Conservation (phyloP, 1,284 basidiomycete genomes). For the Coniferiporia weirii region DNA sequence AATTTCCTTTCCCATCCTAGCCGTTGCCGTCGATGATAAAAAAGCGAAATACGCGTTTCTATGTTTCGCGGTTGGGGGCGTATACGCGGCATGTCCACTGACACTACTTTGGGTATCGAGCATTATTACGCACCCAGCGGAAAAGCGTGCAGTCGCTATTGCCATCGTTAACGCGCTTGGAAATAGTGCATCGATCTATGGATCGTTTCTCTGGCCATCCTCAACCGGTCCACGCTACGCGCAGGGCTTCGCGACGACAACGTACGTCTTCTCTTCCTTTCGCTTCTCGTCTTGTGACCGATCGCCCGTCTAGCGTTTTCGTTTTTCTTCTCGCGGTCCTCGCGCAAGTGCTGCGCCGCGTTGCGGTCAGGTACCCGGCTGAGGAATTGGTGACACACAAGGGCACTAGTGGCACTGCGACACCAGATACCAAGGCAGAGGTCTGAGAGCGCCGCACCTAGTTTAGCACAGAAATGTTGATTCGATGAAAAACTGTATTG, state of each 20-base stretch:
- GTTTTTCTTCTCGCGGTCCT: conserved; percentile 22
- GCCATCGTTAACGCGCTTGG: conserved; percentile 26
- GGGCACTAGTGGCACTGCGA: background rate
- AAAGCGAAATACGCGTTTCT: conserved; percentile 40
- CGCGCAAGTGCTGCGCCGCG: conserved; percentile 20
- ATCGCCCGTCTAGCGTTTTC: conserved; percentile 19
- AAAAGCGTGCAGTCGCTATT: conserved; percentile 15
- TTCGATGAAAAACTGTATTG: too few relatives aligned
- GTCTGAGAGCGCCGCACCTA: background rate
- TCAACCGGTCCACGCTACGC: conserved; percentile 35
- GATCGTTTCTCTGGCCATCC: conserved; percentile 39
- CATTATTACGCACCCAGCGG: conserved; percentile 25
- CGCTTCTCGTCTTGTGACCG: background rate
- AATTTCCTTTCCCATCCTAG: background rate
- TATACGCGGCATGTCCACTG: conserved; percentile 38
- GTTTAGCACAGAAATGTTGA: too few relatives aligned
- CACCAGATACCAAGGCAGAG: background rate
- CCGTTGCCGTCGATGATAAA: conserved; percentile 28
- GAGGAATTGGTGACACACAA: background rate
- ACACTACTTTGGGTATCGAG: conserved; percentile 35
- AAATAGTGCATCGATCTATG: conserved; percentile 35
- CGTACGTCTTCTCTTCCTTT: conserved; percentile 15
- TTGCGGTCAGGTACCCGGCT: conserved; percentile 15
- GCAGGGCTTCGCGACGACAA: conserved; percentile 35
- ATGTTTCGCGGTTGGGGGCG: conserved; percentile 38